These are phyloP conservation scores for Metschnikowia cerradonensis DNA, from an alignment of 805 yeast species.

Conservation along the genomic window DNA sequence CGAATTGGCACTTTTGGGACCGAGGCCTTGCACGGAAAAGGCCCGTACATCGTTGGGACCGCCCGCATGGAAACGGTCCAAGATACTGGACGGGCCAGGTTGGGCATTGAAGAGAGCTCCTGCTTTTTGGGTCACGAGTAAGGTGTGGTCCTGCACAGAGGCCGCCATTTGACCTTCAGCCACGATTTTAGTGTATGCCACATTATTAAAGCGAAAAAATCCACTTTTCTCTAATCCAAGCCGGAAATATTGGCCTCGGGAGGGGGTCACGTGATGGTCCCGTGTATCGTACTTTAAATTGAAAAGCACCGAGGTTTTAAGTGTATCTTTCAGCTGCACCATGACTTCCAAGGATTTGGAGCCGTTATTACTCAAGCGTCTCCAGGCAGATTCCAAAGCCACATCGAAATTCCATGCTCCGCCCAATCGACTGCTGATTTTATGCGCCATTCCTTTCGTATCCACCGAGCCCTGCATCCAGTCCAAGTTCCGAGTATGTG, in stretches of 20 bases:
- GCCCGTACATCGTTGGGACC: slow-evolving; percentile 59
- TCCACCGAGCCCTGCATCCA: slow-evolving; percentile 46
- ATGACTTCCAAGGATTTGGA: slow-evolving; percentile 30
- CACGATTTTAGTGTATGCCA: slow-evolving; percentile 38
- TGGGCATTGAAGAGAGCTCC: slow-evolving; percentile 27
- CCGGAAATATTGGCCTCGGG: slow-evolving; percentile 36
- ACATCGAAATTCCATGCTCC: slow-evolving; percentile 45
- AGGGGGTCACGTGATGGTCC: slow-evolving; percentile 41
- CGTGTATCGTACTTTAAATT: slow-evolving; percentile 43
- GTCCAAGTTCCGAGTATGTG: slow-evolving; percentile 45
- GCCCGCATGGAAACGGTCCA: slow-evolving; percentile 55
- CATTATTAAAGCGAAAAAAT: slow-evolving; percentile 20
- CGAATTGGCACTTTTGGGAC: slow-evolving; percentile 49
- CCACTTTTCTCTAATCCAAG: slow-evolving; percentile 37
- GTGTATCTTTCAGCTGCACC: slow-evolving; percentile 41
- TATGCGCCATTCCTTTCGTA: slow-evolving; percentile 41
- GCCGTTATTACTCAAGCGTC: slow-evolving; percentile 27
- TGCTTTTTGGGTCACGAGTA: slow-evolving; percentile 28
- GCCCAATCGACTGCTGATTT: slow-evolving; percentile 35
- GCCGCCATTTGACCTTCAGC: slow-evolving; percentile 38
- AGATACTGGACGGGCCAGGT: slow-evolving; percentile 30
- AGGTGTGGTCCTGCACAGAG: slow-evolving; percentile 16
- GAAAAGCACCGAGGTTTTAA: slow-evolving; percentile 43
- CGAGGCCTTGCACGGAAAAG: slow-evolving; percentile 48
- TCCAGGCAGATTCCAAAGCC: slow-evolving; percentile 41